Percentiles rank a stretch among this genome's conserved stretches.
Evolutionary conservation across 1,139 yeast genomes (phyloP).

Genomic region (Eremothecium cymbalariae): DNA sequence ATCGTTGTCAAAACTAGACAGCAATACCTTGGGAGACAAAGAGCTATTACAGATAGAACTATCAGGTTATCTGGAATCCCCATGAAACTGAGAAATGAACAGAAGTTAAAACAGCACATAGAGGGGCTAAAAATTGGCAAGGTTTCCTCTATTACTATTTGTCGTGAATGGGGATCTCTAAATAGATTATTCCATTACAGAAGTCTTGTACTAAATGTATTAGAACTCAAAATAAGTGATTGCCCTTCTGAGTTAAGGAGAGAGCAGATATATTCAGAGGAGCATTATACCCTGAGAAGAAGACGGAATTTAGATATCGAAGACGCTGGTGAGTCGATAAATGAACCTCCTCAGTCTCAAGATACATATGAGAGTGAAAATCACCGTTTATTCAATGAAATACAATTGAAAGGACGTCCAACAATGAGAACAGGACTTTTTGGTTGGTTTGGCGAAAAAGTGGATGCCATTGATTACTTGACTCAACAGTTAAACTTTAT

Average conservation of each 20-base stretch:
- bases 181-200: slow-evolving; percentile 59
- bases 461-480: slow-evolving; percentile 58
- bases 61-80: slow-evolving; percentile 90
- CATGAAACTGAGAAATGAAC: slow-evolving; percentile 62
- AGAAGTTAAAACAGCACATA: slow-evolving; percentile 60
- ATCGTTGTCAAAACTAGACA: slow-evolving; percentile 73
- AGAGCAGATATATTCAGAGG: slow-evolving; percentile 17
- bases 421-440: slow-evolving; percentile 42
- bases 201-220: slow-evolving; percentile 41
- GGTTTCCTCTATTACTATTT: slow-evolving; percentile 67
- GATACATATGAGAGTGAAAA: slow-evolving; percentile 26
- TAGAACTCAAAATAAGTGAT: slow-evolving; percentile 73
- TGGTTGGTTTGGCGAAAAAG: slow-evolving; percentile 47
- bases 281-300: slow-evolving; percentile 21
- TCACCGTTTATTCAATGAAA: slow-evolving; percentile 23
- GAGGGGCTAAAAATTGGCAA: slow-evolving; percentile 73
- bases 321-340: slow-evolving; percentile 5
- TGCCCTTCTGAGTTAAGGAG: slow-evolving; percentile 36
- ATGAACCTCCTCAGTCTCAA: background rate
- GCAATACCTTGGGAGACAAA: slow-evolving; percentile 74
- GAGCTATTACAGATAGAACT: slow-evolving; percentile 87
- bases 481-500: slow-evolving; percentile 50
- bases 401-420: slow-evolving; percentile 39
- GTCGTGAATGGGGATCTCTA: slow-evolving; percentile 75
- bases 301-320: slow-evolving; percentile 7